Evolutionary conservation across 2,329 filamentous ascomycete genomes (phyloP).

Genomic region (Aspergillus quadricinctus): DNA sequence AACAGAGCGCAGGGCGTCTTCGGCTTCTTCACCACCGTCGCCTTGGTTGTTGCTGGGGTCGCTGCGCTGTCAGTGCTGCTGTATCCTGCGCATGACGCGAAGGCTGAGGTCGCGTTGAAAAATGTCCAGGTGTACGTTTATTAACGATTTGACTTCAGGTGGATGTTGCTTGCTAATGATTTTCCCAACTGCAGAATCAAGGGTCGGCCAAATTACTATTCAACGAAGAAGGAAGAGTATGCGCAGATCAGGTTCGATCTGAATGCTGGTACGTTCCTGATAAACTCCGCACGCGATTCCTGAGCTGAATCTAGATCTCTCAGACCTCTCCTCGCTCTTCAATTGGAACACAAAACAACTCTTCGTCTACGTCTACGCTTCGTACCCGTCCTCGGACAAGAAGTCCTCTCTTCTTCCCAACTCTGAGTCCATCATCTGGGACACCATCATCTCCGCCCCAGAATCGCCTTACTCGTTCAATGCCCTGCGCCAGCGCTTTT

Average conservation of each 20-base stretch:
- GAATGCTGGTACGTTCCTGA: conserved; percentile 57
- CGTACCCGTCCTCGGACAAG: conserved; percentile 48
- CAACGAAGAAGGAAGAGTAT: conserved; percentile 87
- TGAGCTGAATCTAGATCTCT: neutral
- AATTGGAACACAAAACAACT: conserved; percentile 99
- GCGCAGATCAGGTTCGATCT: conserved; percentile 91
- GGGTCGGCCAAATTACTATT: conserved; percentile 95
- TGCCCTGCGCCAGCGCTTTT: conserved; percentile 34
- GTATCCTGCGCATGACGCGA: conserved; percentile 50
- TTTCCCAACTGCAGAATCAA: conserved; percentile 57
- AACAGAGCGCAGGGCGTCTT: conserved; percentile 89
- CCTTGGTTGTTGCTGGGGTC: conserved; percentile 71
- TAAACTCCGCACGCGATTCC: neutral
- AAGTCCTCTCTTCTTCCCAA: conserved; percentile 17
- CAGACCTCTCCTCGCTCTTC: conserved; percentile 84
- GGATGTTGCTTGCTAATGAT: neutral
- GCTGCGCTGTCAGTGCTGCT: conserved; percentile 75
- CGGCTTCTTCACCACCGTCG: conserved; percentile 95
- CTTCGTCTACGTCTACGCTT: conserved; percentile 91
- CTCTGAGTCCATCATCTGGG: conserved; percentile 83
- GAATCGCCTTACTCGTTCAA: conserved; percentile 40
- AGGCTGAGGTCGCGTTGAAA: conserved; percentile 45
- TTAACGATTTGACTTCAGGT: neutral
- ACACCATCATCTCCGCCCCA: conserved; percentile 77
- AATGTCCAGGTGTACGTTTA: conserved; percentile 77